Conservation (phyloP, 1,139 yeast genomes). For the Taiozyma sp. region DNA sequence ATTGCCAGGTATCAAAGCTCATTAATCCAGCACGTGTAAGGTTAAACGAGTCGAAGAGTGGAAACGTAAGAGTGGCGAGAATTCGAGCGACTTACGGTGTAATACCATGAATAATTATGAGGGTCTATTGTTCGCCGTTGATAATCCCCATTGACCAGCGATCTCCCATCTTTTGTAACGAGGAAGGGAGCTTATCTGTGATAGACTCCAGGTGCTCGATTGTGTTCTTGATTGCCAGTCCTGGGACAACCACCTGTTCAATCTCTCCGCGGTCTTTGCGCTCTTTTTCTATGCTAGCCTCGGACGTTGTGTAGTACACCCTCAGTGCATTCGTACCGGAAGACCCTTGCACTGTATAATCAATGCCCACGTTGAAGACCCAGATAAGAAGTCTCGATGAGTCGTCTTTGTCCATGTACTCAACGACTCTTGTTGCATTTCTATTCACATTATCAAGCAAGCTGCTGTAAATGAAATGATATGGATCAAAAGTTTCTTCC, state of each 20-base stretch:
- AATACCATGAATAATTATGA: no score
- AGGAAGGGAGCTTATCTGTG: constrained; percentile 30
- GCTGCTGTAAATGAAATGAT: constrained; percentile 34
- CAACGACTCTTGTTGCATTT: constrained; percentile 39
- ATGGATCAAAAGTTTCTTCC: constrained; percentile 29
- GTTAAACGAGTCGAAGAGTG: background rate
- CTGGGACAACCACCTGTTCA: constrained; percentile 32
- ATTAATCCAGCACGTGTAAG: no score
- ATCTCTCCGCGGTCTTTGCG: constrained; percentile 31
- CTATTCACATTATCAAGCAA: constrained; percentile 42
- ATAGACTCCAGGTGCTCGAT: constrained; percentile 25
- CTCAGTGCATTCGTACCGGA: constrained; percentile 33
- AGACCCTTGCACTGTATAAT: constrained; percentile 26
- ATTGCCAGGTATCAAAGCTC: no score
- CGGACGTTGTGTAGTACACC: constrained; percentile 32
- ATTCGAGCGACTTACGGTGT: no score
- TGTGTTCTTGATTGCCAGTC: constrained; percentile 26
- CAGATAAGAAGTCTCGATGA: constrained; percentile 36
- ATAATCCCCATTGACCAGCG: constrained; percentile 24
- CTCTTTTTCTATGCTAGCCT: constrained; percentile 20
- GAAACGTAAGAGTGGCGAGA: no score
- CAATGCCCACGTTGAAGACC: constrained; percentile 51
- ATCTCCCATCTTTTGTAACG: constrained; percentile 25
- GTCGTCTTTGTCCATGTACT: constrained; percentile 21
- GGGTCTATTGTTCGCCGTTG: background rate